Conservation (phyloP, 2,329 filamentous ascomycete genomes). For the Pseudocercospora cruenta region DNA sequence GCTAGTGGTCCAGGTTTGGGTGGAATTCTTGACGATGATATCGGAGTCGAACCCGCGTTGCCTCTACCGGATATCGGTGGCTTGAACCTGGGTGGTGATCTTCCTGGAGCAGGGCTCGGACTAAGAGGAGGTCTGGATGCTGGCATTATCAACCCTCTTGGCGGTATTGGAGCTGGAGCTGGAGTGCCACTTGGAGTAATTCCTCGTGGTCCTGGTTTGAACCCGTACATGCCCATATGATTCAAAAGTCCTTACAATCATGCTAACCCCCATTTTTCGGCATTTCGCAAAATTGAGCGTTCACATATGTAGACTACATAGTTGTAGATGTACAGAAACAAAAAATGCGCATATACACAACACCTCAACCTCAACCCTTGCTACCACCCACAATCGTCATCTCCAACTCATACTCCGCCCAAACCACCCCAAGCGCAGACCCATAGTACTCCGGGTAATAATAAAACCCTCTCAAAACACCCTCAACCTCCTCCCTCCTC, state of each 20-base stretch:
- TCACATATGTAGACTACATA: not conserved
- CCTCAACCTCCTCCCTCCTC: not conserved
- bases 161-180: not conserved
- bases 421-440: not conserved
- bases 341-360: not conserved
- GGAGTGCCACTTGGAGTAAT: not conserved
- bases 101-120: not conserved
- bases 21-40: not conserved
- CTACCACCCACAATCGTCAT: not conserved
- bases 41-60: not conserved
- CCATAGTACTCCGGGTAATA: not conserved
- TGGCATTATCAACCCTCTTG: not conserved
- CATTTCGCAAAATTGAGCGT: not conserved
- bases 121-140: not conserved
- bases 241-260: not conserved
- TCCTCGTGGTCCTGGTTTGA: not conserved
- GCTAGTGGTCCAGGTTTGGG: not conserved
- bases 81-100: not conserved
- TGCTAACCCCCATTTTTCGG: not conserved
- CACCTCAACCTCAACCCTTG: not conserved
- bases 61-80: not conserved
- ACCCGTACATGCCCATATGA: constrained; percentile 2
- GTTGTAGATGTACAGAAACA: constrained; percentile 1
- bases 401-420: not conserved
- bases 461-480: not conserved